Evolutionary conservation across 2,329 filamentous ascomycete genomes (phyloP).

Genomic region (Talaromyces sp.): DNA sequence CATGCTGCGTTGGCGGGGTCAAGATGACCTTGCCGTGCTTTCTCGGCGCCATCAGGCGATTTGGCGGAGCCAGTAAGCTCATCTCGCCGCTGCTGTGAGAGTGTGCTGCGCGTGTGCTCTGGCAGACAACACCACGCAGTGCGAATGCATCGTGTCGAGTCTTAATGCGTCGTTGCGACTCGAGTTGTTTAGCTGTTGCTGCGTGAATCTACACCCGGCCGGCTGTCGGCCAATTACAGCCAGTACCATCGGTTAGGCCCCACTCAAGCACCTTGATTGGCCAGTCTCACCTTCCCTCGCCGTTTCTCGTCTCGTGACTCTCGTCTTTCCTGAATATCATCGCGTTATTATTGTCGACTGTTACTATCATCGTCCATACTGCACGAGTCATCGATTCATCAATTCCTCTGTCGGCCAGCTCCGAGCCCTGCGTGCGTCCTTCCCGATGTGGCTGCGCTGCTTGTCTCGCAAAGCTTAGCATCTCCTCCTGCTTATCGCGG

Average conservation of each 20-base stretch:
- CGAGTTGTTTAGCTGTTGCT: neutral
- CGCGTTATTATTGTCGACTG: neutral
- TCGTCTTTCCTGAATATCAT: neutral
- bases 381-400: neutral
- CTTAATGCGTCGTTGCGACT: neutral
- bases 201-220: neutral
- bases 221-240: neutral
- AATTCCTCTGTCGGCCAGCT: neutral
- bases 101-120: neutral
- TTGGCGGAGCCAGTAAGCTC: neutral
- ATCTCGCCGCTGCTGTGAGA: neutral
- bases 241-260: neutral
- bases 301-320: neutral
- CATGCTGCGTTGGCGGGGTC: neutral
- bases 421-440: neutral
- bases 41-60: neutral
- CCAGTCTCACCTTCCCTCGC: neutral
- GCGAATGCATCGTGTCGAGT: neutral
- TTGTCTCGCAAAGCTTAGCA: neutral
- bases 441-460: neutral
- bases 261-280: neutral
- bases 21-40: conserved; percentile 10
- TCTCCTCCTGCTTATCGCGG: neutral
- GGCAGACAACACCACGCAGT: neutral
- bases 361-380: neutral